Base-by-base conservation (phyloP, 768 basidiomycete species). In the Gyrodon lividus region DNA sequence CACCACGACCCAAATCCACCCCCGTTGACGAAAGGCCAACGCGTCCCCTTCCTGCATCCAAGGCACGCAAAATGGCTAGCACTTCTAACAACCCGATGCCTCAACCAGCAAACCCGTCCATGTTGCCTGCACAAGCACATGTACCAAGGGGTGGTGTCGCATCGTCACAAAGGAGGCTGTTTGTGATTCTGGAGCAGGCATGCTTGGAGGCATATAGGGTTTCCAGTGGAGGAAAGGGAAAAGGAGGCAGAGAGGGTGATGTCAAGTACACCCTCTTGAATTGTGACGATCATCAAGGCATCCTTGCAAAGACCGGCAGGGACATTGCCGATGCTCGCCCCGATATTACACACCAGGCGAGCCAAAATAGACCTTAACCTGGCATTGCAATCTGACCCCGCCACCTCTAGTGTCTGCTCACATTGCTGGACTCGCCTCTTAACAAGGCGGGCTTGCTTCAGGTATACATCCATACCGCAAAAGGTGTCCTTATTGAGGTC, bases 281-380 rank as follows among this genome's bases (percentile, higher is more conserved):
- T 72, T 98, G 97, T 70, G 97, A 98, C 67, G 97, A 98, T 60
- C 97, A 98, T 72, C 97, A 99, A 69, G 96, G 96, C 49, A 97
- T 99, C 59, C 77, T 99, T 55, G 96, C 97, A 5, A 98, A 97
- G 72, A 97, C 93, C 0, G 93, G 94, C 14, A 81, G 96, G 66
- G 97, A 99, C 72, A 98, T 98, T 55, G 97, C 97, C 14, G 95
- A 98, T 72, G 97, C 97, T n/a, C 77, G 97, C 57, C 97, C 97
- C 2, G 97, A 98, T 72, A 98, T 98, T 63, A 98, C 97, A 0
- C 97, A 99, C 68, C 97, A 98, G 82, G 94, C 92, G 52, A 45
- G 79, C 67, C 23, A 44, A 28, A 41, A 26, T 48, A 14, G 24
- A n/a, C 35, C 7, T 19, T n/a, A 13, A 31, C 31, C 6, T 31